Base-by-base conservation (phyloP, 306 rosid genomes). In the Pterocarpus santalinus region DNA sequence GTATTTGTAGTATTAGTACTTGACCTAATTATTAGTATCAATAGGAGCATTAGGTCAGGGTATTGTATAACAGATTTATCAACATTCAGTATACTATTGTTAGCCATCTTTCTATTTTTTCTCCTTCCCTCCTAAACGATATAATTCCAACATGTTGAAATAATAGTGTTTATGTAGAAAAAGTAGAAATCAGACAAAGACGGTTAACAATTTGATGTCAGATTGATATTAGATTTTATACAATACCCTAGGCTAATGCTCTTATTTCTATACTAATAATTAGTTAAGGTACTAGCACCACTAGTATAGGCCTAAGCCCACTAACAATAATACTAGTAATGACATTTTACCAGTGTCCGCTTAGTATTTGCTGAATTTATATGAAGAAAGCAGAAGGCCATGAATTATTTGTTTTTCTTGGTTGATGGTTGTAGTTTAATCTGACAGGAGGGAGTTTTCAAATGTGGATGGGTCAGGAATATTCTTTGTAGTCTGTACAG, bases 181-280 rank as follows among this genome's bases (percentile, higher is more conserved):
- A 35, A 7, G 56, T 51, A 12, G 15, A 8, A 47, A 62, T 3
- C 4, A 10, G 63, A 35, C 70, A 22, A 58, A 49, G 14, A 58
- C 52, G 3, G 56, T 30, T 62, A 70, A 49, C 8, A 57, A 39
- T 72, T 33, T 44, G 13, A 58, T 58, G 69, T 72, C 60, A 33
- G 52, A 69, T 47, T 58, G 78, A 60, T 63, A 61, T 75, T 79
- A 35, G 53, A 47, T 47, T 47, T 58, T 36, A 22, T 8, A 36
- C 35, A 7, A 46, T 70, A 61, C 22, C 44, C 47, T 44, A 58
- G 39, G 7, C 17, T 47, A 65, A 34, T 79, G 41, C 22, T 75
- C 10, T 1, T 15, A 44, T 75, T 28, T 32, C 28, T 22, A 14
- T 43, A 47, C 35, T 61, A 32, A 61, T 63, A 75, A 62, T 62